Evolutionary conservation across 108 stramenopile species (phyloP).

Genomic region (Fistulifera pelliculosa): DNA sequence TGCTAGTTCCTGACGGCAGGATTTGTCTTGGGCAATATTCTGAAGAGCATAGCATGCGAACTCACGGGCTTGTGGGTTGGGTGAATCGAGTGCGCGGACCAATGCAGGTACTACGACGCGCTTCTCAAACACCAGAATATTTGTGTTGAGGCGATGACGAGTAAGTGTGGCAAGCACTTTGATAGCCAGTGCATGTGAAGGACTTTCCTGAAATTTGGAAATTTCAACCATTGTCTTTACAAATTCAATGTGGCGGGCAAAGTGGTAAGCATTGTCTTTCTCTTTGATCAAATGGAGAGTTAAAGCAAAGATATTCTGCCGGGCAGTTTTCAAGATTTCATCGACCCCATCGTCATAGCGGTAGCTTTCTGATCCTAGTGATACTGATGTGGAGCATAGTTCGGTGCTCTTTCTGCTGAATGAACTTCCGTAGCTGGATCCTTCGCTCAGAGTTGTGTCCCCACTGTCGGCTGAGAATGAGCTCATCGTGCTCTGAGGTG

Average conservation of each 20-base stretch:
- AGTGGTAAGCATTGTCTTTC: conserved; percentile 64
- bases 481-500: not conserved
- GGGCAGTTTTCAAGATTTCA: conserved; percentile 18
- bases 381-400: too few relatives aligned
- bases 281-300: conserved; percentile 62
- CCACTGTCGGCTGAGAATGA: conserved; percentile 5
- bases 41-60: conserved; percentile 66
- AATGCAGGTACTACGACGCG: conserved; percentile 42
- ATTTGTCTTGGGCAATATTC: conserved; percentile 68
- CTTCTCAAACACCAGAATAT: conserved; percentile 51
- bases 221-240: conserved; percentile 43
- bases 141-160: conserved; percentile 64
- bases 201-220: conserved; percentile 43
- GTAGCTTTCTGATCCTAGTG: not conserved
- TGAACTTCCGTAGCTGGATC: not conserved
- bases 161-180: conserved; percentile 58
- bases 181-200: conserved; percentile 55
- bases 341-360: conserved; percentile 6
- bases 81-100: conserved; percentile 45
- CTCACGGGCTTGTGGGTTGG: conserved; percentile 38
- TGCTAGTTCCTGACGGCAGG: conserved; percentile 61
- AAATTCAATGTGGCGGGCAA: conserved; percentile 37
- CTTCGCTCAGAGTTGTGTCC: not conserved
- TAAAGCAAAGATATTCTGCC: conserved; percentile 57
- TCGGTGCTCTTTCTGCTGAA: too few relatives aligned